Percentiles rank a stretch among this genome's conserved stretches.
Conservation (phyloP, 495 filamentous ascomycete species). For the Clavariopsis aquatica region DNA sequence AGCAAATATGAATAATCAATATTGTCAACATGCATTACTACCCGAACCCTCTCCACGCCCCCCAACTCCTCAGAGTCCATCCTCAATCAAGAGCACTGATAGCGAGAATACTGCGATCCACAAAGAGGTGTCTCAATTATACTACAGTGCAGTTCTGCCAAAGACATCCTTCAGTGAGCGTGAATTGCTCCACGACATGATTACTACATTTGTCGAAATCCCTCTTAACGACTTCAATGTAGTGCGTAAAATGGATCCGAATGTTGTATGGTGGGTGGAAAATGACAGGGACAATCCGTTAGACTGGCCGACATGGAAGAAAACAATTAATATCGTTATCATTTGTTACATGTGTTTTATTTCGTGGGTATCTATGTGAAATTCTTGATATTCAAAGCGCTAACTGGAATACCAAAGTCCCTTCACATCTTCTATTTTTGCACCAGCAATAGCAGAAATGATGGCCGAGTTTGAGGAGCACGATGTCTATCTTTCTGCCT, state of each 20-base stretch:
- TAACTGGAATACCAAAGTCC: slow-evolving; percentile 1
- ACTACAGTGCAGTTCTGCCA: background rate
- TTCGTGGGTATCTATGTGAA: background rate
- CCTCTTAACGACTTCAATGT: background rate
- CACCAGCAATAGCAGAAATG: slow-evolving; percentile 2
- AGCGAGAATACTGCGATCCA: background rate
- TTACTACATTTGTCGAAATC: background rate
- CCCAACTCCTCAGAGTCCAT: background rate
- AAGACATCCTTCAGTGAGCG: background rate
- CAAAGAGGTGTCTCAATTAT: background rate
- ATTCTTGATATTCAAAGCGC: background rate
- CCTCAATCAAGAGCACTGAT: slow-evolving; percentile 4
- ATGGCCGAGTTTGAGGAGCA: background rate
- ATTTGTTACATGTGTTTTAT: slow-evolving; percentile 12
- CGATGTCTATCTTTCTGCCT: slow-evolving; percentile 2
- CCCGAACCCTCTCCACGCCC: background rate
- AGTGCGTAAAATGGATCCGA: background rate
- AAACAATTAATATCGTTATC: slow-evolving; percentile 1
- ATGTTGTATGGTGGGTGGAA: slow-evolving; percentile 6
- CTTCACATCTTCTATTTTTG: slow-evolving; percentile 8
- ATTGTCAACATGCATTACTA: background rate
- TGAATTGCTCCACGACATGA: background rate
- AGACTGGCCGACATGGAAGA: slow-evolving; percentile 4
- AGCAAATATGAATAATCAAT: background rate
- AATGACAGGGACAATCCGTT: background rate